phyloP scores from a whole-genome alignment of 1,139 yeast species.

The Arxiozyma heterogenica region DNA sequence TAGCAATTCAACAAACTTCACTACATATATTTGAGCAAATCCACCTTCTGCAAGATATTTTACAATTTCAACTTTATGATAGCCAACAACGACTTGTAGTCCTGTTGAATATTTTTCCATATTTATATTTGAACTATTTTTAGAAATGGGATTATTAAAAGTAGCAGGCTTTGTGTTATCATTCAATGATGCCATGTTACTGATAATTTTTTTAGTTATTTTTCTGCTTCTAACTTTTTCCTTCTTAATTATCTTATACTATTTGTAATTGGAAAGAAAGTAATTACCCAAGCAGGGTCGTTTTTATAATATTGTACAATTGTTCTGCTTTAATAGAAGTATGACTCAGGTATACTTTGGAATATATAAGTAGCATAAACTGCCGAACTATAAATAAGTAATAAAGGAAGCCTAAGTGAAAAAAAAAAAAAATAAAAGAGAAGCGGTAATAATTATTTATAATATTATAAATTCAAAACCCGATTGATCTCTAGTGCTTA shows the following conservation, averaged over 20 bases:
- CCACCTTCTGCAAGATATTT: conserved; percentile 65
- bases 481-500: not conserved
- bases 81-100: conserved; percentile 53
- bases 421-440: no score
- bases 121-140: conserved; percentile 5
- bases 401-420: not conserved
- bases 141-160: conserved; percentile 1
- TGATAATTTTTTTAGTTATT: not conserved
- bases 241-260: not conserved
- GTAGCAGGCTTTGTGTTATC: conserved; percentile 7
- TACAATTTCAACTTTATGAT: conserved; percentile 49
- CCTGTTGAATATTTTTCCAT: conserved; percentile 36
- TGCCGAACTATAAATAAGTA: not conserved
- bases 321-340: not conserved
- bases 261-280: not conserved
- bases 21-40: conserved; percentile 69
- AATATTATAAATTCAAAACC: not conserved
- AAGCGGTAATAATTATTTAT: no score
- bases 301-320: no score
- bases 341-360: not conserved
- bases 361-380: not conserved
- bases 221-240: no score
- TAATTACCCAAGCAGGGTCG: not conserved
- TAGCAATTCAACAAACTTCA: conserved; percentile 30
- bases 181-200: conserved; percentile 7